Base-by-base conservation (phyloP, 148 eudicot species). In the Agrostemma githago region DNA sequence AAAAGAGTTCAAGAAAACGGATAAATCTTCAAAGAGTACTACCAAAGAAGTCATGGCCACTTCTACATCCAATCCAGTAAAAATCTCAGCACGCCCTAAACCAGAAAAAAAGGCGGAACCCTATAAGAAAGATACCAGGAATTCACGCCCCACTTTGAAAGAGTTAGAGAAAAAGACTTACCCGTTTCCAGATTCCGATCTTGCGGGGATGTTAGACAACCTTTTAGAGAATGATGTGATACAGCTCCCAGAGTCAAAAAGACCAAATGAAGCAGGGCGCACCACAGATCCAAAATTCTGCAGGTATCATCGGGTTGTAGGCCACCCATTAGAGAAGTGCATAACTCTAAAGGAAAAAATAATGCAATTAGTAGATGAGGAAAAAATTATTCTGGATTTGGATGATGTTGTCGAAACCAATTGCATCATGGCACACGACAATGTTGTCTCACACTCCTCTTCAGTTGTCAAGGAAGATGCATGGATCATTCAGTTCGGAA, bases 71-170 rank as follows among this genome's bases (percentile, higher is more conserved):
- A 12, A 57, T 57, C 61, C 61, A 7, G 61, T 57, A n/a, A 59
- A 59, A 59, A 59, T 59, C 62, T 59, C 62, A n/a, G 62, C 62
- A 15, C 62, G 26, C n/a, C 62, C 62, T 21, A 20, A 63, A 6
- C 0, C 2, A 1, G 12, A 37, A 5, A 43, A 43, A 7, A 43
- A 43, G 46, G 46, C 46, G 46, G 8, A 5, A 7, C 5, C 46
- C 5, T 43, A 43, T 43, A 15, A 16, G 2, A 63, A 63, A 3
- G 14, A 20, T 34, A 34, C 16, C 5, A 26, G 39, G 11, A 63
- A 63, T 1, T 4, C 20, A 5, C 41, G 42, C 7, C 67, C 42
- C 0, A 63, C 42, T 61, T 20, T 20, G 38, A 61, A 61, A 61
- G 64, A 61, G 64, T 38, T 61, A 3, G 37, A 19, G 38, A 20